phyloP scores from a whole-genome alignment of 805 yeast genomes.

The Wickerhamiella alocasiicola region DNA sequence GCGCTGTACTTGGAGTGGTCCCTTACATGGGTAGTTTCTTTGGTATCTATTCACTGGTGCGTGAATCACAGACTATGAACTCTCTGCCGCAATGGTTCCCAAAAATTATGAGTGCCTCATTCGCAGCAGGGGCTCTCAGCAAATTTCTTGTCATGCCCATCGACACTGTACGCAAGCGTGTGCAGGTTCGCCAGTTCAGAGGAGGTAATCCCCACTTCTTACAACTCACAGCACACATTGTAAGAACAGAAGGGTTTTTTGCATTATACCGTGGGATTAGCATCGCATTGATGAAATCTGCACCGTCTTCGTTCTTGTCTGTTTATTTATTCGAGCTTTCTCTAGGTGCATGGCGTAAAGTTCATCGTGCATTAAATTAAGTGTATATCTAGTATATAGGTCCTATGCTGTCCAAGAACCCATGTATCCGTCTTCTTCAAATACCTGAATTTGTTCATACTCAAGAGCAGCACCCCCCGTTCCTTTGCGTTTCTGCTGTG shows the following conservation, averaged over 20 bases:
- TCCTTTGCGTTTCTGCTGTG: conserved; percentile 32
- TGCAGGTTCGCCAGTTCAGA: conserved; percentile 53
- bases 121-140: conserved; percentile 62
- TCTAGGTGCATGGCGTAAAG: conserved; percentile 12
- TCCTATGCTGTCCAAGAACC: conserved; percentile 2
- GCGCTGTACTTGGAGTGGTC: conserved; percentile 50
- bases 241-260: conserved; percentile 43
- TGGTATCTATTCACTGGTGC: conserved; percentile 17
- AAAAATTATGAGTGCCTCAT: conserved; percentile 38
- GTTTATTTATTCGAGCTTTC: conserved; percentile 49
- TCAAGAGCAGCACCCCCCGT: conserved; percentile 52
- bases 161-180: conserved; percentile 66
- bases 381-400: background rate
- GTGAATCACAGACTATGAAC: conserved; percentile 11
- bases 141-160: conserved; percentile 73
- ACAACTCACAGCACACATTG: conserved; percentile 30
- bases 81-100: conserved; percentile 13
- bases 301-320: conserved; percentile 56
- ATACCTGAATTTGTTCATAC: conserved; percentile 27
- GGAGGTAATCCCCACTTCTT: conserved; percentile 14
- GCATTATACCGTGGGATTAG: conserved; percentile 69
- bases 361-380: background rate
- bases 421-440: conserved; percentile 14
- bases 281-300: conserved; percentile 61
- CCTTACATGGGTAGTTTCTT: conserved; percentile 61